Base-by-base conservation (phyloP, 2,329 filamentous ascomycete species). In the Neopestalotiopsis sp. region DNA sequence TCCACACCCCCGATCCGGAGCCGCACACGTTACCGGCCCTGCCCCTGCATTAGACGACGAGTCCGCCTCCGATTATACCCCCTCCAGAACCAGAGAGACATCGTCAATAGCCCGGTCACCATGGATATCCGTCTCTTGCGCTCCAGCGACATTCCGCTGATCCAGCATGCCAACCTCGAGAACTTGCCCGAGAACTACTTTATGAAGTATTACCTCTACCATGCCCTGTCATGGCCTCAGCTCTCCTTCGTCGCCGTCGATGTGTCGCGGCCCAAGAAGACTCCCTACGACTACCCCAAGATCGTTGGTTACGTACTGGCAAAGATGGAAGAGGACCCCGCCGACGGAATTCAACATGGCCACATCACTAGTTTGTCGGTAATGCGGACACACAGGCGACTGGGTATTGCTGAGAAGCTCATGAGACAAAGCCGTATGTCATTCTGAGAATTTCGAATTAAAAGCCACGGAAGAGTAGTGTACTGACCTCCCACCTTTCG, bases 121-220 rank as follows among this genome's bases (percentile, higher is more conserved):
- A 98, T 97, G 94, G 94, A 97, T 84, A 97, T 99, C 83, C 92
- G 95, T 73, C 86, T 96, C 72, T 90, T 99, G 74, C 91, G 90
- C 74, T 86, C 94, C 72, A 92, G 90, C 72, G 94, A 97, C 83
- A 93, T 97, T 73, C 94, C 94, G 74, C 91, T 96, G 79, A 94
- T 99, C 79, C 96, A 99, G 84, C 94, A 97, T 82, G 95, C 95
- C 79, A 98, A 99, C 86, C 95, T 99, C 80, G 97, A 97, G 81
- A 99, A 99, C 85, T 89, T 99, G 67, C 96, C 96, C 73, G 96
- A 99, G 83, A 99, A 99, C 87, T 99, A 99, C 89, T 98, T 98
- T 82, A 93, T 97, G 84, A 99, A 99, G 88, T 99, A 99, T 88
- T 99, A 99, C 86, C 91, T 99, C 78, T 99, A 99, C 89, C 96